Conservation (phyloP, 345 rosid species). For the Eucalyptus rudis region DNA sequence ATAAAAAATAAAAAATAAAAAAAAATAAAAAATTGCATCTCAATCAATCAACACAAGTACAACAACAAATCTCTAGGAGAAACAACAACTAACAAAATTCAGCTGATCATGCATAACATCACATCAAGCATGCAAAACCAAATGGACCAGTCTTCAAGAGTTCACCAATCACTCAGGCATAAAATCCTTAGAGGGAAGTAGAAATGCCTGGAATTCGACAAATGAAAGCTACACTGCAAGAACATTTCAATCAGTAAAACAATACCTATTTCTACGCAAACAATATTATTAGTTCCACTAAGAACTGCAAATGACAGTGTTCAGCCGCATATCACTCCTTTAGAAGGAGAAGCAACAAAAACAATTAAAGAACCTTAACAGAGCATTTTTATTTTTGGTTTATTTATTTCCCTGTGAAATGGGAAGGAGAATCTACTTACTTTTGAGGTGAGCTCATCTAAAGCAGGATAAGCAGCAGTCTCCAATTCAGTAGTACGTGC, state of each 20-base stretch:
- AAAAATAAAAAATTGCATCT: background rate
- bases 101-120: background rate
- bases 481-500: constrained; percentile 86
- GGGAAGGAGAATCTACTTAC: constrained; percentile 9
- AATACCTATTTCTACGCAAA: background rate
- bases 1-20: too few relatives aligned
- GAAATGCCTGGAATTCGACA: background rate
- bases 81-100: background rate
- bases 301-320: background rate
- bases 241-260: background rate
- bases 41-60: background rate
- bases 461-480: constrained; percentile 90
- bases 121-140: background rate
- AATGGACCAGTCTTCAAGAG: background rate
- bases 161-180: background rate
- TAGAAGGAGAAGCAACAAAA: background rate
- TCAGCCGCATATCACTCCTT: background rate
- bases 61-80: background rate
- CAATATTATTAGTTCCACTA: background rate
- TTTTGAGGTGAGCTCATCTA: constrained; percentile 92
- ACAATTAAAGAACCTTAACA: background rate
- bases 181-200: background rate
- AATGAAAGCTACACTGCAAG: background rate
- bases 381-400: background rate
- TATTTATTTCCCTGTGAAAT: background rate